Conservation (phyloP, 176 grass and related monocot genomes). For the Microstegium vimineum region DNA sequence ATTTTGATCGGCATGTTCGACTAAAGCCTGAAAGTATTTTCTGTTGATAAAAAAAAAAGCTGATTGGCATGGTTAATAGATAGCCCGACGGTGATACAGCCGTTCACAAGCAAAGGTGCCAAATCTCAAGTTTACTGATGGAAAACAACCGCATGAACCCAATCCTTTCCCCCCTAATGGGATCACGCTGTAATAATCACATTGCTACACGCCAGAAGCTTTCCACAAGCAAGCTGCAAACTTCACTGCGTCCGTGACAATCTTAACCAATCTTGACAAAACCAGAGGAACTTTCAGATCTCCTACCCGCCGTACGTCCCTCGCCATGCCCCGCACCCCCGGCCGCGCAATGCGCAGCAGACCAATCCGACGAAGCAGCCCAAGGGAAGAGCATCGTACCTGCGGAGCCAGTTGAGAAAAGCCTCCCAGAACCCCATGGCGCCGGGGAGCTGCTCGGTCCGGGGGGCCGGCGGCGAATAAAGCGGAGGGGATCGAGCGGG, state of each 20-base stretch:
- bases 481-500: background rate
- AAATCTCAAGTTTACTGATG: background rate
- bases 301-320: background rate
- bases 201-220: background rate
- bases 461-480: background rate
- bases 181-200: background rate
- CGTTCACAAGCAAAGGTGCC: background rate
- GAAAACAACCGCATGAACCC: background rate
- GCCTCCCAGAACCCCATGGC: constrained; percentile 92
- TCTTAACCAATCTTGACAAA: background rate
- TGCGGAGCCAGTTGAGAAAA: constrained; percentile 98
- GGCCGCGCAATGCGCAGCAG: constrained; percentile 22
- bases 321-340: background rate
- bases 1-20: too few relatives aligned
- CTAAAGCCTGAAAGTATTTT: too few relatives aligned
- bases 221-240: background rate
- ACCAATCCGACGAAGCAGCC: background rate
- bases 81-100: background rate
- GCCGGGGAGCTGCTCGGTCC: background rate
- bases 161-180: background rate
- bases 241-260: background rate
- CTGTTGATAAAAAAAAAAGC: background rate
- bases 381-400: constrained; percentile 24
- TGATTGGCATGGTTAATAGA: background rate
- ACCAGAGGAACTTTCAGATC: constrained; percentile 20